phyloP scores from a whole-genome alignment of 768 basidiomycete genomes.

The Leccinum imitatum region DNA sequence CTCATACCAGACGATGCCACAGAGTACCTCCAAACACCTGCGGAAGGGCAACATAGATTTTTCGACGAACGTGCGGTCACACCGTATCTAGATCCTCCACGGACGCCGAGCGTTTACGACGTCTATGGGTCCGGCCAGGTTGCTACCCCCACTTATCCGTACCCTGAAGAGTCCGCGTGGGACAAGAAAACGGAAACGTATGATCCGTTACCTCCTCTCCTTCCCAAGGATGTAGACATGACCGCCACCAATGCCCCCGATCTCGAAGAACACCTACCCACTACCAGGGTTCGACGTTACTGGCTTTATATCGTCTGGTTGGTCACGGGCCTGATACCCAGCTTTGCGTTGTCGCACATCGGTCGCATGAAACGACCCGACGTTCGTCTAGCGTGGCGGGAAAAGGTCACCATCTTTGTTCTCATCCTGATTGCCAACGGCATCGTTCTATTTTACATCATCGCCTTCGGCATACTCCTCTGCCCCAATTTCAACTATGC shows the following conservation, averaged over 20 bases:
- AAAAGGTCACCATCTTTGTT: conserved; percentile 63
- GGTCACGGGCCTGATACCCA: conserved; percentile 56
- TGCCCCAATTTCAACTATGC: conserved; percentile 64
- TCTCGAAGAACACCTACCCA: conserved; percentile 55
- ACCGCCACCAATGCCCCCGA: conserved; percentile 44
- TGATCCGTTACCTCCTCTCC: conserved; percentile 29
- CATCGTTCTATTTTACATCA: conserved; percentile 63
- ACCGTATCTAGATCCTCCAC: conserved; percentile 32
- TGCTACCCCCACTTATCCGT: conserved; percentile 26
- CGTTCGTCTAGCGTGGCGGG: conserved; percentile 66
- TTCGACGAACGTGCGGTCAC: conserved; percentile 32
- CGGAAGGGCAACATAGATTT: conserved; percentile 32
- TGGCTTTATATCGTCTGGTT: conserved; percentile 59
- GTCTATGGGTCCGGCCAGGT: conserved; percentile 23
- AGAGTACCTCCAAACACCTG: conserved; percentile 38
- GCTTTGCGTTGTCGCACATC: conserved; percentile 45
- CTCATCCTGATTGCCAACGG: conserved; percentile 56
- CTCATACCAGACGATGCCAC: conserved; percentile 38
- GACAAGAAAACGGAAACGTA: conserved; percentile 42
- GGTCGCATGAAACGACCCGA: conserved; percentile 71
- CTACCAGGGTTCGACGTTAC: conserved; percentile 52
- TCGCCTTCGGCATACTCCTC: conserved; percentile 58
- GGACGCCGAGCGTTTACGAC: conserved; percentile 29
- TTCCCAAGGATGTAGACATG: conserved; percentile 38
- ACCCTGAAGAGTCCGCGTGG: conserved; percentile 40